Base-by-base conservation (phyloP, 805 yeast genomes). In the Pichia californica region DNA sequence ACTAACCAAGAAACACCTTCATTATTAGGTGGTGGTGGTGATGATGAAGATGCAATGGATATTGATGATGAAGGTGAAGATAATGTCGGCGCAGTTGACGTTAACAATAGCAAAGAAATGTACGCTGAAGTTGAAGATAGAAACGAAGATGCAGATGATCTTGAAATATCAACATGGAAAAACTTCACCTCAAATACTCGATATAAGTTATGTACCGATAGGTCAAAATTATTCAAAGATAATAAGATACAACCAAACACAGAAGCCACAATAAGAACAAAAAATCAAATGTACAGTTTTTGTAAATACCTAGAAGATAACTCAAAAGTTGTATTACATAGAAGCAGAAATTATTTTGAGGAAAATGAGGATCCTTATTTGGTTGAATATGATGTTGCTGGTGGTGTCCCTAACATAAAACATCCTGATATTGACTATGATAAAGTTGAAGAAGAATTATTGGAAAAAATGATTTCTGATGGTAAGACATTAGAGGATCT, bases 151-250 rank as follows among this genome's bases (percentile, higher is more conserved):
- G 37, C 44, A 3, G 64, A 57, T 25, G 95, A 86, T 56, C 71
- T 84, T 29, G 96, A 88, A 54, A 64, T 80, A 36, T 83, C 83
- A 41, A 77, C 86, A 1, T 89, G 97, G 97, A 82, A 83, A 52
- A 76, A 76, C n/a, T 63, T 81, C 31, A 88, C 93, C 0, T 84
- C 95, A 0, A 82, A 82, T 48, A 74, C 83, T 0, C 67, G 96
- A 45, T 87, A 91, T 14, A 81, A 83, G 41, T 74, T 85, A 48
- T 81, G 95, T 55, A 63, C 77, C 21, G 71, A 74, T 44, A 73
- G 98, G 52, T 71, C 85, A 0, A 75, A 72, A 3, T 63, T 88
- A 37, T 88, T 91, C 56, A 75, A 73, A 18, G 74, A 75, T 15
- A 67, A 70, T 45, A 72, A 68, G 42, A 59, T 89, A 7, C 83